Evolutionary conservation across 2,329 filamentous ascomycete species (phyloP).

Genomic region (Rachicladosporium sp.): DNA sequence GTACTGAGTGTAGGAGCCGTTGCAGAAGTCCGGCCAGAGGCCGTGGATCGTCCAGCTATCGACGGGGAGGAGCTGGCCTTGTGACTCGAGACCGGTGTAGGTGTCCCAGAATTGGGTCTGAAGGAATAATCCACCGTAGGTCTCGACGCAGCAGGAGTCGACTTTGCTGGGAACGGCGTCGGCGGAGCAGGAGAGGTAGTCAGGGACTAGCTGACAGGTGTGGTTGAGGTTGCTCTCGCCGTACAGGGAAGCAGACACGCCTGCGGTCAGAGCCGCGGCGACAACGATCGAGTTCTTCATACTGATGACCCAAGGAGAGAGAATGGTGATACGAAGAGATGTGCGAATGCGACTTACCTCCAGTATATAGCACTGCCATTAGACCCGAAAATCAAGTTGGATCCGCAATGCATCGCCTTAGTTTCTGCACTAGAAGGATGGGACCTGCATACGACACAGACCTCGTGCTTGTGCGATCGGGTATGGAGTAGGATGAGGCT

Average conservation of each 20-base stretch:
- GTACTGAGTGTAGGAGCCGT: slow-evolving; percentile 53
- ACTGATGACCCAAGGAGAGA: not conserved
- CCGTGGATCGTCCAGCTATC: slow-evolving; percentile 50
- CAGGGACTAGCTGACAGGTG: slow-evolving; percentile 36
- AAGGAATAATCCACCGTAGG: slow-evolving; percentile 50
- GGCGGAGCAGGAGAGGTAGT: slow-evolving; percentile 38
- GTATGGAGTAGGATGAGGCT: too few relatives aligned
- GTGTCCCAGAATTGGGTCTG: slow-evolving; percentile 54
- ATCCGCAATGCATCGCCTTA: too few relatives aligned
- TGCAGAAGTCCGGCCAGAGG: slow-evolving; percentile 43
- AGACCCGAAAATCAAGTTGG: too few relatives aligned
- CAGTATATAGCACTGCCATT: too few relatives aligned
- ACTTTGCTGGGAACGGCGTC: slow-evolving; percentile 30
- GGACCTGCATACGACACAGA: too few relatives aligned
- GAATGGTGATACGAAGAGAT: too few relatives aligned
- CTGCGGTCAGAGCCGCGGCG: slow-evolving; percentile 7
- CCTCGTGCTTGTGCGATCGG: too few relatives aligned
- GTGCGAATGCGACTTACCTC: too few relatives aligned
- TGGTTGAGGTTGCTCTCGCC: slow-evolving; percentile 42
- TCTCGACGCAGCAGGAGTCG: slow-evolving; percentile 54
- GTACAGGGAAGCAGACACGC: slow-evolving; percentile 29
- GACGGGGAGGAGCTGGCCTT: slow-evolving; percentile 46
- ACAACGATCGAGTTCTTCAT: slow-evolving; percentile 11
- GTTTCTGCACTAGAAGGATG: too few relatives aligned
- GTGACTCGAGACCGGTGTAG: slow-evolving; percentile 46